phyloP scores from a whole-genome alignment of 1,284 basidiomycete species.

The Cutaneotrichosporon dermatis region DNA sequence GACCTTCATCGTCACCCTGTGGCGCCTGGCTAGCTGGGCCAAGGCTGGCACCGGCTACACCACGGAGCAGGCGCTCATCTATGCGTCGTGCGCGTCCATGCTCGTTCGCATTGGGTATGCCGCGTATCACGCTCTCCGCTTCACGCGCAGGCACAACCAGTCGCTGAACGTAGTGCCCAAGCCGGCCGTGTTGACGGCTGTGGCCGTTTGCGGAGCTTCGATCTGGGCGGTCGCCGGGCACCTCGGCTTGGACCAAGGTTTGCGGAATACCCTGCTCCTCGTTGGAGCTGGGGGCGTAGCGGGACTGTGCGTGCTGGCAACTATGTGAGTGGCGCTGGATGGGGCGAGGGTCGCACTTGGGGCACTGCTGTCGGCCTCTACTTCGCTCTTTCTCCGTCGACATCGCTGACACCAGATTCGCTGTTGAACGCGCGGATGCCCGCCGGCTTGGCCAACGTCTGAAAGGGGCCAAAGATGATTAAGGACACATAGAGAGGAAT shows the following conservation, averaged over 20 bases:
- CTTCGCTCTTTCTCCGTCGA: neutral
- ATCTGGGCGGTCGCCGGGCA: slow-evolving; percentile 3
- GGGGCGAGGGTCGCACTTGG: no score
- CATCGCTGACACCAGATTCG: slow-evolving; percentile 5
- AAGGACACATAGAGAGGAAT: neutral
- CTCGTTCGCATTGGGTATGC: slow-evolving; percentile 38
- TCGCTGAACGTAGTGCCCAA: neutral
- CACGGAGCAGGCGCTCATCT: slow-evolving; percentile 60
- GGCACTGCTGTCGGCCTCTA: no score
- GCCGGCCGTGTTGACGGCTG: neutral
- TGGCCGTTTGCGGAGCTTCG: neutral
- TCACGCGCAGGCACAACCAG: neutral
- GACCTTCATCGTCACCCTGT: slow-evolving; percentile 29
- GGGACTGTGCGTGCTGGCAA: slow-evolving; percentile 28
- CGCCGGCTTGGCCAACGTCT: neutral
- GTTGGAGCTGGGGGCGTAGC: slow-evolving; percentile 26
- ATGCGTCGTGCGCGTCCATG: slow-evolving; percentile 56
- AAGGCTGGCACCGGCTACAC: slow-evolving; percentile 2
- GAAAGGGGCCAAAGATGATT: neutral
- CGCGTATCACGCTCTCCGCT: slow-evolving; percentile 22
- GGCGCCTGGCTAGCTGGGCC: neutral
- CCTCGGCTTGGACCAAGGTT: neutral
- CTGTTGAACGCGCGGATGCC: neutral
- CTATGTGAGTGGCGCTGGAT: slow-evolving; percentile 25
- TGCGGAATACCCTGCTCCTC: slow-evolving; percentile 11